Base-by-base conservation (phyloP, 202 grass and related monocot genomes). In the Carex arenaria region DNA sequence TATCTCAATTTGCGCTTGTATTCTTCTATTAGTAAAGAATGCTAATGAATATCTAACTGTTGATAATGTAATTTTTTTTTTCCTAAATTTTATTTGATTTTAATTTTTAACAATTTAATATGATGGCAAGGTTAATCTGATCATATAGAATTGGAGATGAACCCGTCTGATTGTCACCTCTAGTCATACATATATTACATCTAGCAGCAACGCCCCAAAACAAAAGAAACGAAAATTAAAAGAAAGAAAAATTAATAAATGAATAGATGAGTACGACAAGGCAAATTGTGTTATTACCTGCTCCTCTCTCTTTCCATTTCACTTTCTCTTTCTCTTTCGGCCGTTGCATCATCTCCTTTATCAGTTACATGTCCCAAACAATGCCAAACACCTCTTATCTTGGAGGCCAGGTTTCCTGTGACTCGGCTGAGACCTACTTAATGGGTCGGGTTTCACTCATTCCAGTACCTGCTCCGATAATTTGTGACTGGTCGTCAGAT, bases 261-360 rank as follows among this genome's bases (percentile, higher is more conserved):
- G 38, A 18, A 68, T 7, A 57, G 5, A 77, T 56, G n/a, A 77
- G 57, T 19, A 77, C 5, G 53, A 77, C 72, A 77, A 57, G 52
- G 49, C 28, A 57, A 34, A 51, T 77, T 57, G 72, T 77, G 72
- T 56, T 57, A 56, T 77, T 77, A 77, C 72, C 72, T 77, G 72
- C 72, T 77, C 72, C 72, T 77, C 52, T 77, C 72, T 74, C 47
- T 74, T 54, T 74, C 65, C 71, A 74, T 54, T 30, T 74, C 47
- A 74, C 71, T 74, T 74, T 74, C 70, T 74, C 52, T 56, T 26
- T 75, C 11, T 55, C 22, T 32, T 55, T 77, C 7, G 26, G 47
- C 52, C 28, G 7, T 57, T 77, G 72, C 72, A 77, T 77, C 72
- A 77, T 77, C 72, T 77, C 52, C 72, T 77, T 77, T 77, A 77